Evolutionary conservation across 106 monocot genomes (phyloP).

Genomic region (Alisma plantagoaquatica): DNA sequence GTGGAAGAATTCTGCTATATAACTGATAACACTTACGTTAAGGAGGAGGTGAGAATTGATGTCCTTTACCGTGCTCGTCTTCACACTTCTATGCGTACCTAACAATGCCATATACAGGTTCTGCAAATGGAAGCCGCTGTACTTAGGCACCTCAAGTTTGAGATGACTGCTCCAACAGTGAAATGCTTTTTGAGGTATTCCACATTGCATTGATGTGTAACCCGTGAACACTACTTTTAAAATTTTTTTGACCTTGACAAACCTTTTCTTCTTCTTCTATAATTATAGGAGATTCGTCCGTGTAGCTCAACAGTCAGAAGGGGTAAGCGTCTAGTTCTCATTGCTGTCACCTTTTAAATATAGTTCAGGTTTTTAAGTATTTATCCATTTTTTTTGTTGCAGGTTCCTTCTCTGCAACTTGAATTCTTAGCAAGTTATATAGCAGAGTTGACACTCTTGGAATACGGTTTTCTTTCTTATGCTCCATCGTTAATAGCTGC

Average conservation of each 20-base stretch:
- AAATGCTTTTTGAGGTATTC: slow-evolving; percentile 81
- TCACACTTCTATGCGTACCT: neutral
- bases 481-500: slow-evolving; percentile 71
- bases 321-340: slow-evolving; percentile 17
- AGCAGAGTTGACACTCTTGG: slow-evolving; percentile 73
- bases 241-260: neutral
- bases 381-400: neutral
- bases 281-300: slow-evolving; percentile 59
- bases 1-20: slow-evolving; percentile 93
- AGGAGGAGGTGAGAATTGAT: slow-evolving; percentile 47
- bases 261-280: neutral
- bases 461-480: slow-evolving; percentile 54
- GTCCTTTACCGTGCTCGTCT: neutral
- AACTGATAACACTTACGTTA: slow-evolving; percentile 77
- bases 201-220: neutral
- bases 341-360: neutral
- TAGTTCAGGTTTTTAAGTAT: neutral
- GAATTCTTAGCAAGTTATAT: slow-evolving; percentile 78
- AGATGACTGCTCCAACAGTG: slow-evolving; percentile 67
- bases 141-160: slow-evolving; percentile 73
- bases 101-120: slow-evolving; percentile 22
- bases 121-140: slow-evolving; percentile 85
- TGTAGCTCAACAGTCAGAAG: slow-evolving; percentile 57
- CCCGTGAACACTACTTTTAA: too few species aligned
- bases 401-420: slow-evolving; percentile 36